Evolutionary conservation across 768 basidiomycete genomes (phyloP).

Genomic region (Solioccasus polychromus): DNA sequence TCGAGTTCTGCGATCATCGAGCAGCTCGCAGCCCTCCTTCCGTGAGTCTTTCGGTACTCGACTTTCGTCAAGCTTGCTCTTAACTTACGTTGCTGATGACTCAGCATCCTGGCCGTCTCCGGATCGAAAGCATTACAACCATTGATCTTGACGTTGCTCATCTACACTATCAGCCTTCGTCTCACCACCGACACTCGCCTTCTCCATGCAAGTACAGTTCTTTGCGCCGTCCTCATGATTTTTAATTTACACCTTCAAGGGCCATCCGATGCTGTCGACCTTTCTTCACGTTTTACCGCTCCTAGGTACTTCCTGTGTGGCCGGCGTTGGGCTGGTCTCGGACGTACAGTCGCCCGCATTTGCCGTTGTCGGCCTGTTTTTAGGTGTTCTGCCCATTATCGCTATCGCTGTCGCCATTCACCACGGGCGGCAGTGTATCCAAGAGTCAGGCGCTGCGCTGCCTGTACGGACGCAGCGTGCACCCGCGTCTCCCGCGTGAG

Average conservation of each 20-base stretch:
- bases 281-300: constrained; percentile 13
- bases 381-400: constrained; percentile 6
- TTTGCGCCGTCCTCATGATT: background rate
- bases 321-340: constrained; percentile 6
- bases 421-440: background rate
- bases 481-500: background rate
- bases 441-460: background rate
- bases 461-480: background rate
- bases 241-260: background rate
- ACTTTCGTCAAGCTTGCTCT: background rate
- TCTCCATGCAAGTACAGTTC: constrained; percentile 7
- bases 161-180: constrained; percentile 19
- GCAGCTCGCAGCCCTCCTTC: constrained; percentile 17
- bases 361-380: constrained; percentile 2
- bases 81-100: background rate
- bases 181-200: constrained; percentile 6
- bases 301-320: constrained; percentile 11
- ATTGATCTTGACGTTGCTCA: constrained; percentile 9
- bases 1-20: background rate
- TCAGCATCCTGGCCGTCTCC: background rate
- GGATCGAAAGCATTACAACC: constrained; percentile 7
- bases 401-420: constrained; percentile 1
- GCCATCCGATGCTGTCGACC: background rate
- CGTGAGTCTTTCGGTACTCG: constrained; percentile 17
- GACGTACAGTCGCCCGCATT: constrained; percentile 7